Conservation (phyloP, 2,329 filamentous ascomycete genomes). For the Lachnum nothofagi region DNA sequence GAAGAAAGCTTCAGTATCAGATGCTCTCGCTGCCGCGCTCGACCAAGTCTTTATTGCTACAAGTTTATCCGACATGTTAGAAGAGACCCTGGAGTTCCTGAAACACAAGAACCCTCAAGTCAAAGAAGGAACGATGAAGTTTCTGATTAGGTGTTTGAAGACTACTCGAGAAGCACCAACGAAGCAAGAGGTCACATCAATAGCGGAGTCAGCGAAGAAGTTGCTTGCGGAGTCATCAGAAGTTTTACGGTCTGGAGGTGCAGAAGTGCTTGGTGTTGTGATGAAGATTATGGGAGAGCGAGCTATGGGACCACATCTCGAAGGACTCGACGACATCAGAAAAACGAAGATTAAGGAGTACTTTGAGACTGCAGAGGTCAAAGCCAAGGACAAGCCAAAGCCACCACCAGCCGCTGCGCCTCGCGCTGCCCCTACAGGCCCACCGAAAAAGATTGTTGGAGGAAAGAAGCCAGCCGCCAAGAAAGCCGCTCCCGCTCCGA, state of each 20-base stretch:
- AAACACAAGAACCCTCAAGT: slow-evolving; percentile 96
- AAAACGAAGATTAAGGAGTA: slow-evolving; percentile 96
- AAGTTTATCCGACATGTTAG: slow-evolving; percentile 76
- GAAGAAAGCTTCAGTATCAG: slow-evolving; percentile 85
- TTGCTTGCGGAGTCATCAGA: slow-evolving; percentile 85
- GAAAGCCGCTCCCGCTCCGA: slow-evolving; percentile 42
- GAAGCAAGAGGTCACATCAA: slow-evolving; percentile 75
- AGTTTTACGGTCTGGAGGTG: slow-evolving; percentile 77
- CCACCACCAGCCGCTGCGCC: slow-evolving; percentile 59
- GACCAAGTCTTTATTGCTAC: slow-evolving; percentile 66
- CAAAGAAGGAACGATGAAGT: slow-evolving; percentile 91
- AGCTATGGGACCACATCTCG: slow-evolving; percentile 87
- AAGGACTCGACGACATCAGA: slow-evolving; percentile 89
- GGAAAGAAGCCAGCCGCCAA: slow-evolving; percentile 44
- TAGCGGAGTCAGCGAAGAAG: slow-evolving; percentile 87
- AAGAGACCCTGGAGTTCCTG: slow-evolving; percentile 79
- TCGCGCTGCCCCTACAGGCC: slow-evolving; percentile 40
- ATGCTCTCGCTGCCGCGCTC: slow-evolving; percentile 79
- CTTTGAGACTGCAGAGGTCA: slow-evolving; percentile 74
- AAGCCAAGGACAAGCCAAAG: slow-evolving; percentile 89
- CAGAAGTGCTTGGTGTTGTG: slow-evolving; percentile 84
- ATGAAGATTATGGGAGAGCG: slow-evolving; percentile 99
- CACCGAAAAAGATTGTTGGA: slow-evolving; percentile 42
- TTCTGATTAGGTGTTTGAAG: slow-evolving; percentile 81
- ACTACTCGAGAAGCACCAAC: slow-evolving; percentile 77